Evolutionary conservation across 306 rosid species (phyloP).

Genomic region (Betula pendula): DNA sequence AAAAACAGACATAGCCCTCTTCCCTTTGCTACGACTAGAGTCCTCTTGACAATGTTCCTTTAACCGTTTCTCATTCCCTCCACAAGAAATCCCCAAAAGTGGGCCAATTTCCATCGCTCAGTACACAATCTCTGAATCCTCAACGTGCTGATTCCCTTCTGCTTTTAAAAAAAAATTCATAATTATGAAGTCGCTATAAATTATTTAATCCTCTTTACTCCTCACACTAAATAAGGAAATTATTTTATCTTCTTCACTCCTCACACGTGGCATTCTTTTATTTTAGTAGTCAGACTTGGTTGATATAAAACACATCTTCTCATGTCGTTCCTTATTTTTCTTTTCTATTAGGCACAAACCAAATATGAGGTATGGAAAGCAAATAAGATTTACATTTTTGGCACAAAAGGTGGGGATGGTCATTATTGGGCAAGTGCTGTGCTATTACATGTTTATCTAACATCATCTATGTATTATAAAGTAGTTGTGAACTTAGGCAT

Average conservation of each 20-base stretch:
- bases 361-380: background rate
- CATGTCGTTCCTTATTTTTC: background rate
- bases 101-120: too few relatives aligned
- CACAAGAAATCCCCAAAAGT: too few relatives aligned
- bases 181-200: background rate
- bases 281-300: background rate
- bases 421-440: background rate
- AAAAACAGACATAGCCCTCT: too few relatives aligned
- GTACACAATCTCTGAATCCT: too few relatives aligned
- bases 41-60: too few relatives aligned
- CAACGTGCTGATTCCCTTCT: too few relatives aligned
- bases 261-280: background rate
- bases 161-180: too few relatives aligned
- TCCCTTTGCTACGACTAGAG: too few relatives aligned
- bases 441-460: background rate
- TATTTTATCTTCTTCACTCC: background rate
- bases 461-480: background rate
- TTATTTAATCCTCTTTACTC: too few relatives aligned
- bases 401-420: background rate
- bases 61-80: too few relatives aligned
- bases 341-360: background rate
- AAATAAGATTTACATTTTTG: background rate
- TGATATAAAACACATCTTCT: background rate
- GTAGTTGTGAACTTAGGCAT: background rate
- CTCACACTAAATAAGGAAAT: too few relatives aligned